phyloP scores from a whole-genome alignment of 805 yeast genomes.

The Candida broadrunensis region DNA sequence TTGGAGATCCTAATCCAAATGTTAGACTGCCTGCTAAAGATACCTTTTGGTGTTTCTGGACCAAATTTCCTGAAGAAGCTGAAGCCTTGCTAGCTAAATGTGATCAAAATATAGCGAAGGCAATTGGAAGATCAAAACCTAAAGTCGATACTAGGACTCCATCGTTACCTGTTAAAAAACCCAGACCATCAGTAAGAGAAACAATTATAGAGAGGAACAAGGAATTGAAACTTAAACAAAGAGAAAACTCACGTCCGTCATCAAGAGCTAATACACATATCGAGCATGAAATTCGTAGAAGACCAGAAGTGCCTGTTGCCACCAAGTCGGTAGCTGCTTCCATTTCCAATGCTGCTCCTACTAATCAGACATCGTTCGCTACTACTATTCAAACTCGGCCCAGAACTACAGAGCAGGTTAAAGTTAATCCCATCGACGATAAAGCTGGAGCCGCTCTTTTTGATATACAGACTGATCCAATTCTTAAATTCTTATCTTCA shows the following conservation, averaged over 20 bases:
- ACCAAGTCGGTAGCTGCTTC: background rate
- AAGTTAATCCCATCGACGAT: background rate
- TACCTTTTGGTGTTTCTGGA: conserved; percentile 68
- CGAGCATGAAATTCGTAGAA: background rate
- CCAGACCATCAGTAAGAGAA: conserved; percentile 48
- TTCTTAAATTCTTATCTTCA: conserved; percentile 33
- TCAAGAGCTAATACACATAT: conserved; percentile 11
- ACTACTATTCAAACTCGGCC: background rate
- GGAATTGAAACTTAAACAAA: conserved; percentile 25
- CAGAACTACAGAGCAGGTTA: background rate
- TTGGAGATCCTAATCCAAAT: conserved; percentile 75
- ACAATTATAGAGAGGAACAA: conserved; percentile 43
- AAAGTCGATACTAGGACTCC: conserved; percentile 1
- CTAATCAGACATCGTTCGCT: background rate
- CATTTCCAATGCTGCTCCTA: background rate
- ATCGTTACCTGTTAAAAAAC: conserved; percentile 11
- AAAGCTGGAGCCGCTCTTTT: background rate
- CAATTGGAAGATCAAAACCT: conserved; percentile 53
- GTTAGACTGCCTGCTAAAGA: conserved; percentile 75
- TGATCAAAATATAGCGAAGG: conserved; percentile 50
- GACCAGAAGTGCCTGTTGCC: background rate
- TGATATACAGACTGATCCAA: conserved; percentile 30
- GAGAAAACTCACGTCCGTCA: conserved; percentile 16
- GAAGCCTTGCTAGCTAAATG: conserved; percentile 35
- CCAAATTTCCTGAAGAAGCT: conserved; percentile 52